These are phyloP conservation scores for Aspergillus candidus DNA, from an alignment of 2,329 filamentous ascomycete genomes.

Conservation along the genomic window DNA sequence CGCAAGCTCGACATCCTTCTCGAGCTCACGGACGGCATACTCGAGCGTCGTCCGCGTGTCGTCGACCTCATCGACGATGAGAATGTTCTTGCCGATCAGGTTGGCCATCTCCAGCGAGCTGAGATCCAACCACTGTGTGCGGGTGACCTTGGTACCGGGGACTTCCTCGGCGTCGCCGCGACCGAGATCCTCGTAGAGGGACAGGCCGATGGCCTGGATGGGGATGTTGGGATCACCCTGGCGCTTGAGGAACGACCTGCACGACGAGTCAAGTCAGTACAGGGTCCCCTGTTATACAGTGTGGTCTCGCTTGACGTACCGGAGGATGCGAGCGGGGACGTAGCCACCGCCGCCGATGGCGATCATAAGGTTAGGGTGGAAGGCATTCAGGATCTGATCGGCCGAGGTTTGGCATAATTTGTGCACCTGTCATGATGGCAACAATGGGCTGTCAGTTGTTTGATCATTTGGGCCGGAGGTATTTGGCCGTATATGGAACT, in stretches of 20 bases:
- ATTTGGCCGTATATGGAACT: background rate
- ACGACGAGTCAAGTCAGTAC: conserved; percentile 2
- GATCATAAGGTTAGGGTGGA: conserved; percentile 94
- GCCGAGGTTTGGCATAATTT: conserved; percentile 91
- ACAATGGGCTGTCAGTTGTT: conserved; percentile 9
- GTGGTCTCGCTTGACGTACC: conserved; percentile 40
- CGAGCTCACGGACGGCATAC: conserved; percentile 84
- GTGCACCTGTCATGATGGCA: conserved; percentile 63
- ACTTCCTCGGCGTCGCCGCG: conserved; percentile 62
- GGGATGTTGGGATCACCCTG: conserved; percentile 87
- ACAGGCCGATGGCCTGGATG: conserved; percentile 97
- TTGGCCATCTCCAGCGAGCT: conserved; percentile 80
- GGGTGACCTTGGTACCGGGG: conserved; percentile 87
- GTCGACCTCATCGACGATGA: conserved; percentile 94
- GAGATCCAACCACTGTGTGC: conserved; percentile 96
- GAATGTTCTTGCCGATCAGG: conserved; percentile 80
- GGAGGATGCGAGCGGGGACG: conserved; percentile 91
- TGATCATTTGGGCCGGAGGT: no score
- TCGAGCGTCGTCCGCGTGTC: conserved; percentile 91
- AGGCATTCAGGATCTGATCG: conserved; percentile 70
- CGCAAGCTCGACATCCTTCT: conserved; percentile 87
- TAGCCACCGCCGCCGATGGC: conserved; percentile 97
- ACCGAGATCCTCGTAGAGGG: conserved; percentile 82
- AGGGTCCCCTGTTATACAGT: background rate
- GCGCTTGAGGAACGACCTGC: conserved; percentile 82